These are phyloP conservation scores for Quillaja saponaria DNA, from an alignment of 306 rosid species.

Conservation along the genomic window DNA sequence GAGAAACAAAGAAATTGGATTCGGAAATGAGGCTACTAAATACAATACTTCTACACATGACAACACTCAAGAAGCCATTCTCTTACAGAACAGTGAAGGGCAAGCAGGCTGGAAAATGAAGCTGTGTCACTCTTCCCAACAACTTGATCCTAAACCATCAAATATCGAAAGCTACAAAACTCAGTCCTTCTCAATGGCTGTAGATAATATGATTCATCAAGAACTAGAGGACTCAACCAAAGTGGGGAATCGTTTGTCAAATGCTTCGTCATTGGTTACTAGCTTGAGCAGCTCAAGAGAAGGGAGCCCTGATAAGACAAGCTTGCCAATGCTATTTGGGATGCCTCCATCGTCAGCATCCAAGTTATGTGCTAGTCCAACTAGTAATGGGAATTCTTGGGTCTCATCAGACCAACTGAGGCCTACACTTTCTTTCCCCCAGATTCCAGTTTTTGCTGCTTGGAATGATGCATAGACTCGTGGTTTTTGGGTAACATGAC, in stretches of 20 bases:
- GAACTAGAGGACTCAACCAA: conserved; percentile 46
- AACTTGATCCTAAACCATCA: conserved; percentile 38
- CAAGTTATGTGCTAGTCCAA: conserved; percentile 45
- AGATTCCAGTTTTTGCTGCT: conserved; percentile 74
- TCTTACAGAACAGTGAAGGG: conserved; percentile 40
- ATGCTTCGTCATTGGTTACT: conserved; percentile 73
- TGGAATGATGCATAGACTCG: conserved; percentile 60
- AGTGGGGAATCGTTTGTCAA: conserved; percentile 55
- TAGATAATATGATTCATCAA: conserved; percentile 43
- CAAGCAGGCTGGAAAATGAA: conserved; percentile 63
- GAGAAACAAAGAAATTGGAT: conserved; percentile 43
- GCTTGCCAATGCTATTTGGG: conserved; percentile 46
- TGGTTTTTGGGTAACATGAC: conserved; percentile 13
- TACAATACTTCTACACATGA: conserved; percentile 31
- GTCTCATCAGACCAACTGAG: conserved; percentile 57
- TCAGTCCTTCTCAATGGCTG: conserved; percentile 33
- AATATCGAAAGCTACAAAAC: conserved; percentile 32
- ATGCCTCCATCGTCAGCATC: conserved; percentile 53
- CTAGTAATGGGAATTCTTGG: conserved; percentile 56
- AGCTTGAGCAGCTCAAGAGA: conserved; percentile 76
- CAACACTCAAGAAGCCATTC: conserved; percentile 36
- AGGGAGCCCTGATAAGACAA: conserved; percentile 63
- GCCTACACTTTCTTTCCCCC: conserved; percentile 58
- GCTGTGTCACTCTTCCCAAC: conserved; percentile 51
- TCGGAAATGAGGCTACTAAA: conserved; percentile 38